Conservation (phyloP, 2,329 filamentous ascomycete species). For the Microsporum ferrugineum region DNA sequence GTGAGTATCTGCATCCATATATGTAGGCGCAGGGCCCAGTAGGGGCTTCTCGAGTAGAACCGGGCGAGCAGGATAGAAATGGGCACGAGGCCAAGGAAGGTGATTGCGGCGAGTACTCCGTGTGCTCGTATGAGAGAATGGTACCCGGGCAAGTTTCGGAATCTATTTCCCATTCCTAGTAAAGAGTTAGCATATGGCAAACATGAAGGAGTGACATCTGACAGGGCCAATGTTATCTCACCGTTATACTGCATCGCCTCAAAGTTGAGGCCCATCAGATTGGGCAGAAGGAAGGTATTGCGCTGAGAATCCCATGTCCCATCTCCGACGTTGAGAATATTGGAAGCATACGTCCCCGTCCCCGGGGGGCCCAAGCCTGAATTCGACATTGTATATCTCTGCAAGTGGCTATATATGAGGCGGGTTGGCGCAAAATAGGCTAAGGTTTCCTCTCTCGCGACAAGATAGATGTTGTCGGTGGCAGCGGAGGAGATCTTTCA, state of each 20-base stretch:
- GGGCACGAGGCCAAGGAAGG: constrained; percentile 50
- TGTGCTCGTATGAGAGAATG: constrained; percentile 48
- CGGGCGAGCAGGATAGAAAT: constrained; percentile 49
- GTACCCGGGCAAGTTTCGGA: constrained; percentile 48
- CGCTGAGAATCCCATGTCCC: constrained; percentile 53
- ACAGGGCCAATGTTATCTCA: constrained; percentile 22
- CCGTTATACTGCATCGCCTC: constrained; percentile 58
- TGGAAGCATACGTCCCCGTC: constrained; percentile 50
- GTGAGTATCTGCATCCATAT: constrained; percentile 54
- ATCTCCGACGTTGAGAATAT: constrained; percentile 53
- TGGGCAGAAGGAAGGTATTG: constrained; percentile 54
- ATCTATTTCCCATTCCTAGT: constrained; percentile 55
- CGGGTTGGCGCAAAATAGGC: background rate
- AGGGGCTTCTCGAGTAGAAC: constrained; percentile 44
- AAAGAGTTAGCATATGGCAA: background rate
- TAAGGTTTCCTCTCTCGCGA: background rate
- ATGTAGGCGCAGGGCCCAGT: constrained; percentile 47
- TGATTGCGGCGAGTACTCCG: constrained; percentile 48
- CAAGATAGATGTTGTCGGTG: constrained; percentile 14
- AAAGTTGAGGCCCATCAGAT: constrained; percentile 53
- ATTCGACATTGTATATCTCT: constrained; percentile 25
- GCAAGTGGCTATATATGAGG: background rate
- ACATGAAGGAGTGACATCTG: background rate
- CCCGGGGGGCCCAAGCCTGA: constrained; percentile 41
- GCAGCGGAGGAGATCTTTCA: constrained; percentile 33